A percentile compares a stretch with the other conserved stretches of the same genome.
Conservation (phyloP, 2,329 filamentous ascomycete genomes). For the Fusarium sambucinum region DNA sequence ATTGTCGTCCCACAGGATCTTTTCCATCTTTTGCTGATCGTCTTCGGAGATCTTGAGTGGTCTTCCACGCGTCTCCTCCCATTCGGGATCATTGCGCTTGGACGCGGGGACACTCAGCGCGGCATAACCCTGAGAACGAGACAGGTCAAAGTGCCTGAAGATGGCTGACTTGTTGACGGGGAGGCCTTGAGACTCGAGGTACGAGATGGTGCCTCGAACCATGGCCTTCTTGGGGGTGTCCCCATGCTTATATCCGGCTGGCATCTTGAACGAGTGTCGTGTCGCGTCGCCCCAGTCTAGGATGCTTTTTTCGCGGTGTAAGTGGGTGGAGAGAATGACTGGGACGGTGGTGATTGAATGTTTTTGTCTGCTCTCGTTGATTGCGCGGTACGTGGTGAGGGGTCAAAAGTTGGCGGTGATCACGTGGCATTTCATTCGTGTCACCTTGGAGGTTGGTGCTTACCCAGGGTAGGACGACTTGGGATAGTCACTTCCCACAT, state of each 20-base stretch:
- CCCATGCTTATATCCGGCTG: slow-evolving; percentile 53
- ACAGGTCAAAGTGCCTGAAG: slow-evolving; percentile 56
- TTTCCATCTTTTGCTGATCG: slow-evolving; percentile 55
- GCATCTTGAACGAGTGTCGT: slow-evolving; percentile 38
- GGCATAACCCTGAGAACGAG: slow-evolving; percentile 55
- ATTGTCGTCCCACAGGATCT: slow-evolving; percentile 54
- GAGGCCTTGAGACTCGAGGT: slow-evolving; percentile 55
- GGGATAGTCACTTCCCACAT: neutral
- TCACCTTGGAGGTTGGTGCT: slow-evolving; percentile 3
- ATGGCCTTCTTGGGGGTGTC: slow-evolving; percentile 56
- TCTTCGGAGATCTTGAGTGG: slow-evolving; percentile 52
- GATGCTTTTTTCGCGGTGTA: slow-evolving; percentile 24
- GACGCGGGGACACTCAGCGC: slow-evolving; percentile 52
- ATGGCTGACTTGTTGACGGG: slow-evolving; percentile 57
- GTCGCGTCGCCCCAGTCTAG: slow-evolving; percentile 15
- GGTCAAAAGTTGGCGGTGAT: slow-evolving; percentile 40
- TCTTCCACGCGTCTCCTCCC: slow-evolving; percentile 55
- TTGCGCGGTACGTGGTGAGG: slow-evolving; percentile 27
- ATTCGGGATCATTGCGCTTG: slow-evolving; percentile 54
- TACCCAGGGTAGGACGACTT: neutral
- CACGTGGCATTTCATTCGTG: slow-evolving; percentile 36
- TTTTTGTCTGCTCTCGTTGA: slow-evolving; percentile 50
- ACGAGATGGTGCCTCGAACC: slow-evolving; percentile 56
- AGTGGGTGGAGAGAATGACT: slow-evolving; percentile 46
- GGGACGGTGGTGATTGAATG: slow-evolving; percentile 49